Evolutionary conservation across 2,329 filamentous ascomycete genomes (phyloP).

Genomic region (Penicillium glabrum): DNA sequence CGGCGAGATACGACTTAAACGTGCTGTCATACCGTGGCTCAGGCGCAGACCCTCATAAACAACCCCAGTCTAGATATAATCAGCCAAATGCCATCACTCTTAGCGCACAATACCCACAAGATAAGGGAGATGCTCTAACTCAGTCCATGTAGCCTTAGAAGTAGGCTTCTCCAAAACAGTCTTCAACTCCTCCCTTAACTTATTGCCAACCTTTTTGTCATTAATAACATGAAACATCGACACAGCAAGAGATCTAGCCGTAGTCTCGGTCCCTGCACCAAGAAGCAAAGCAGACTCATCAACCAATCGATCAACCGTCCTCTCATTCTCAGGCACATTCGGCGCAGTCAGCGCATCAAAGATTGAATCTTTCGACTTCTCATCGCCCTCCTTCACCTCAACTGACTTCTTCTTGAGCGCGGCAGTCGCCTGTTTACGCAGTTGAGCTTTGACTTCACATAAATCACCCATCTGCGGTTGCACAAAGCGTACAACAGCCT

Average conservation of each 20-base stretch:
- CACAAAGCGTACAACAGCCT: slow-evolving; percentile 18
- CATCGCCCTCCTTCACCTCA: neutral
- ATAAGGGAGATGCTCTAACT: slow-evolving; percentile 42
- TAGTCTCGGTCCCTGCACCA: slow-evolving; percentile 39
- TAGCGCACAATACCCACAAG: slow-evolving; percentile 24
- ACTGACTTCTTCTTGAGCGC: slow-evolving; percentile 5
- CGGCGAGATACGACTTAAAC: slow-evolving; percentile 18
- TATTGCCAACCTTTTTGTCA: slow-evolving; percentile 16
- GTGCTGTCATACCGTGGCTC: slow-evolving; percentile 22
- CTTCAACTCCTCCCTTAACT: slow-evolving; percentile 29
- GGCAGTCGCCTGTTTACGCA: slow-evolving; percentile 20
- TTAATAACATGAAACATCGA: slow-evolving; percentile 32
- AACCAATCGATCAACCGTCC: slow-evolving; percentile 30
- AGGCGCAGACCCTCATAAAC: slow-evolving; percentile 23
- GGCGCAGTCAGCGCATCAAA: slow-evolving; percentile 35
- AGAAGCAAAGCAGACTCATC: slow-evolving; percentile 33
- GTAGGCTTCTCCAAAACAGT: slow-evolving; percentile 25
- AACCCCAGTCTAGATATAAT: slow-evolving; percentile 17
- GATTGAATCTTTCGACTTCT: slow-evolving; percentile 16
- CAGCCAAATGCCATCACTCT: neutral
- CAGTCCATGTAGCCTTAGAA: slow-evolving; percentile 23
- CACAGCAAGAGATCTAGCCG: slow-evolving; percentile 29
- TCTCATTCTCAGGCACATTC: slow-evolving; percentile 38
- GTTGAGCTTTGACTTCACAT: slow-evolving; percentile 15
- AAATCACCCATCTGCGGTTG: slow-evolving; percentile 21